Conservation (phyloP, 2,329 filamentous ascomycete species). For the Teratosphaeria destructans region DNA sequence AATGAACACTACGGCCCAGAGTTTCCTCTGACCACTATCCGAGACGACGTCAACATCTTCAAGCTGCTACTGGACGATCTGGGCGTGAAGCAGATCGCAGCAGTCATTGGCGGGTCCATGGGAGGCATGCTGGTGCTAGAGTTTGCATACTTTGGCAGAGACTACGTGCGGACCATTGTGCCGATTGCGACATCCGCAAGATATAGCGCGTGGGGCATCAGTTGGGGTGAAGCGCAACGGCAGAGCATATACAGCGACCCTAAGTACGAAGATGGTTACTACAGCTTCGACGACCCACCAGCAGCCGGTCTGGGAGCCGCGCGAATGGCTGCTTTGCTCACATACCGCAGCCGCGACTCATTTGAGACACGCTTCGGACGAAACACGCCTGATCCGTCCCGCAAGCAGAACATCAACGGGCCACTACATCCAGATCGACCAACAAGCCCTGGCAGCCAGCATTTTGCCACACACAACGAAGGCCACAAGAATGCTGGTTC, state of each 20-base stretch:
- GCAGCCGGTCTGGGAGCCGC: conserved; percentile 80
- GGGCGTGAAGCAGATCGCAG: conserved; percentile 66
- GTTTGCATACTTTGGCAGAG: conserved; percentile 81
- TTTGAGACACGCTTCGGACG: conserved; percentile 93
- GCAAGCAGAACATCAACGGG: conserved; percentile 71
- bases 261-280: conserved; percentile 97
- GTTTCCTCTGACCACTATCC: conserved; percentile 87
- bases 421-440: conserved; percentile 38
- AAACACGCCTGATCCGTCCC: conserved; percentile 78
- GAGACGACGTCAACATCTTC: conserved; percentile 87
- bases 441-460: conserved; percentile 31
- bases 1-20: conserved; percentile 84
- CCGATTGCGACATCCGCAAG: conserved; percentile 76
- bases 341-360: conserved; percentile 91
- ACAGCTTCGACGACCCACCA: conserved; percentile 76
- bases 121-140: conserved; percentile 86
- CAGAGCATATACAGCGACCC: conserved; percentile 96
- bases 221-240: conserved; percentile 79
- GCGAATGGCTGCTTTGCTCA: conserved; percentile 91
- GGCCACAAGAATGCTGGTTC: conserved; percentile 39
- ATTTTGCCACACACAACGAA: conserved; percentile 44
- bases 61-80: conserved; percentile 70
- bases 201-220: conserved; percentile 84
- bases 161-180: conserved; percentile 71
- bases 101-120: conserved; percentile 74